Conservation (phyloP, 345 rosid species). For the rapeseed (Brassica napus) region DNA sequence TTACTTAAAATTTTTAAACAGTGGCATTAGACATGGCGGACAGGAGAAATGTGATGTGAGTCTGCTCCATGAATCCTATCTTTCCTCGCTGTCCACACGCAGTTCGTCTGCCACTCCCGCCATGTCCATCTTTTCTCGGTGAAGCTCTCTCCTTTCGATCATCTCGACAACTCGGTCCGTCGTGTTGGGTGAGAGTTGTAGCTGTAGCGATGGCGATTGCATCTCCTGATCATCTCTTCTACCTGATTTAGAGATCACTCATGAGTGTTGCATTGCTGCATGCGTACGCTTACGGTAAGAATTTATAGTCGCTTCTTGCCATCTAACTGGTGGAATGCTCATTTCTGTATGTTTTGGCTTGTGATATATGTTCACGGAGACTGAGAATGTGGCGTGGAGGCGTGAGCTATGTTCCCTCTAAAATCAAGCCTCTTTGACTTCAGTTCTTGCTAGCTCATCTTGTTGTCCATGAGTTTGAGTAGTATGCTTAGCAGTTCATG, state of each 20-base stretch:
- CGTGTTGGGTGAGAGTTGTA: too few relatives aligned
- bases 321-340: background rate
- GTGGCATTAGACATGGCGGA: background rate
- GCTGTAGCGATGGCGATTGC: too few relatives aligned
- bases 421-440: background rate
- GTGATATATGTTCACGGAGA: background rate
- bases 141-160: too few relatives aligned
- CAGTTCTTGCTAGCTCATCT: background rate
- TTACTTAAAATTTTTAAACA: background rate
- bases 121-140: too few relatives aligned
- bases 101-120: too few relatives aligned
- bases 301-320: background rate
- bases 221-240: too few relatives aligned
- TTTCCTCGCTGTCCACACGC: too few relatives aligned
- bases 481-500: background rate
- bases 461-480: background rate
- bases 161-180: too few relatives aligned
- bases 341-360: background rate
- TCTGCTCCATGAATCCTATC: too few relatives aligned
- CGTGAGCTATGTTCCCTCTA: background rate
- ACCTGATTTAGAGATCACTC: too few relatives aligned
- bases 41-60: background rate
- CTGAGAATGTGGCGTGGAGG: background rate
- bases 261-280: too few relatives aligned
- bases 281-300: too few relatives aligned